A percentile compares a stretch with the other conserved stretches of the same genome.
Evolutionary conservation across 495 filamentous ascomycete genomes (phyloP).

Genomic region (Hyaloscypha variabilis): DNA sequence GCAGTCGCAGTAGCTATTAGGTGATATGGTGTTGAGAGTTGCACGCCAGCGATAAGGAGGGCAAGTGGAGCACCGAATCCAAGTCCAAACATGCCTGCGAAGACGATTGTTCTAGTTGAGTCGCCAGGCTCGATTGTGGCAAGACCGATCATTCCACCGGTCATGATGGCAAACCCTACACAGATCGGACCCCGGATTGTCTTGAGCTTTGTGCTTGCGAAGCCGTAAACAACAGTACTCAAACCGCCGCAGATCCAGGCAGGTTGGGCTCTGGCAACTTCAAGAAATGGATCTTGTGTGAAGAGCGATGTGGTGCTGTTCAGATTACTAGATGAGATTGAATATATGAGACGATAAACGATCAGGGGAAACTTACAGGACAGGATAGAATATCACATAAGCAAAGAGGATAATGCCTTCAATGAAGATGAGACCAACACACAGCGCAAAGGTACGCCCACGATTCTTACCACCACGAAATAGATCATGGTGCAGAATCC

Average conservation of each 20-base stretch:
- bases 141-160: conserved; percentile 29
- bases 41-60: conserved; percentile 33
- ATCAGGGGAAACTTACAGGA: conserved; percentile 10
- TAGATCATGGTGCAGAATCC: conserved; percentile 38
- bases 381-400: conserved; percentile 35
- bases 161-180: conserved; percentile 29
- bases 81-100: conserved; percentile 29
- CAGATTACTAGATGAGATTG: too few species aligned
- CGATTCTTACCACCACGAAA: conserved; percentile 21
- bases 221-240: conserved; percentile 25
- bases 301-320: conserved; percentile 31
- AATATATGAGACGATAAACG: background rate
- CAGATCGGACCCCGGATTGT: conserved; percentile 27
- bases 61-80: conserved; percentile 33
- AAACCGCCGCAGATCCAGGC: conserved; percentile 24
- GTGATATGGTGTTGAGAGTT: conserved; percentile 36
- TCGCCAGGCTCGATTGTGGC: conserved; percentile 23
- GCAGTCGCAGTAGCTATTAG: conserved; percentile 36
- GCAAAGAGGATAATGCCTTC: conserved; percentile 37
- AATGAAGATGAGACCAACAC: conserved; percentile 30
- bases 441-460: conserved; percentile 33
- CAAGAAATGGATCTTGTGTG: conserved; percentile 32
- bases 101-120: conserved; percentile 24
- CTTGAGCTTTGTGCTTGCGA: conserved; percentile 27
- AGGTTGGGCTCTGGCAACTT: conserved; percentile 26